These are phyloP conservation scores for Bruguiera parviflora DNA, from an alignment of 345 rosid species.

Conservation along the genomic window DNA sequence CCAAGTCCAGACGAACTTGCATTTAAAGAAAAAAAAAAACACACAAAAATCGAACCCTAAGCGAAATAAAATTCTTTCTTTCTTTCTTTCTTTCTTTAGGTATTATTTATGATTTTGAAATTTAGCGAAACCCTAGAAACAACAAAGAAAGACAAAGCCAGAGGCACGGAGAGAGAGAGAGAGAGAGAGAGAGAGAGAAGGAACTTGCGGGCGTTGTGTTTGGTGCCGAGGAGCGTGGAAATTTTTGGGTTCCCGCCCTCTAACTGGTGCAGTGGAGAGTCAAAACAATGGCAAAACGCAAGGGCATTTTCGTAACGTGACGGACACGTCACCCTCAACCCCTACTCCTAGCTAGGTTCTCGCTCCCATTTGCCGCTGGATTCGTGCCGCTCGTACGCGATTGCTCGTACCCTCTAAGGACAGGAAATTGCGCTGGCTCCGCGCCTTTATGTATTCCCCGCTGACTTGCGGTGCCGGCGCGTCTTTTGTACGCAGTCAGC, in stretches of 20 bases:
- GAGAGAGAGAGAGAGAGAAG: constrained; percentile 1
- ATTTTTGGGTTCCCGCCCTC: constrained; percentile 59
- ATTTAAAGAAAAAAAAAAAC: too few species aligned
- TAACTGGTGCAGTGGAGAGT: constrained; percentile 25
- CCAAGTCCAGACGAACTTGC: too few species aligned
- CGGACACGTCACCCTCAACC: constrained; percentile 31
- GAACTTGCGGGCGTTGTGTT: constrained; percentile 7
- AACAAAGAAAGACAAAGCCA: background rate
- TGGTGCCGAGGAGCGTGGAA: background rate
- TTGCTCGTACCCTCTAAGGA: background rate
- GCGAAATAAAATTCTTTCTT: too few species aligned
- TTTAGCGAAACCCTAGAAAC: constrained; percentile 24
- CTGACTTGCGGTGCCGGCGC: too few species aligned
- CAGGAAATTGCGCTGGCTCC: too few species aligned
- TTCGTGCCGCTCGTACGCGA: background rate
- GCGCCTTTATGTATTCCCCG: too few species aligned
- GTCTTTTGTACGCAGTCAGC: too few species aligned
- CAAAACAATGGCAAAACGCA: constrained; percentile 27
- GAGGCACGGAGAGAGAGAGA: constrained; percentile 5
- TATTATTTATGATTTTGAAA: background rate
- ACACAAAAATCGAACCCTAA: constrained; percentile 11
- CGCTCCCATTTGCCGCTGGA: too few species aligned
- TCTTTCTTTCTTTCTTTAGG: too few species aligned
- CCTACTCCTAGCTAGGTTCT: too few species aligned
- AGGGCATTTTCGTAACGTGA: constrained; percentile 19